These are phyloP conservation scores for Vaucheria bursata DNA, from an alignment of 352 stramenopile genomes.

Conservation along the genomic window DNA sequence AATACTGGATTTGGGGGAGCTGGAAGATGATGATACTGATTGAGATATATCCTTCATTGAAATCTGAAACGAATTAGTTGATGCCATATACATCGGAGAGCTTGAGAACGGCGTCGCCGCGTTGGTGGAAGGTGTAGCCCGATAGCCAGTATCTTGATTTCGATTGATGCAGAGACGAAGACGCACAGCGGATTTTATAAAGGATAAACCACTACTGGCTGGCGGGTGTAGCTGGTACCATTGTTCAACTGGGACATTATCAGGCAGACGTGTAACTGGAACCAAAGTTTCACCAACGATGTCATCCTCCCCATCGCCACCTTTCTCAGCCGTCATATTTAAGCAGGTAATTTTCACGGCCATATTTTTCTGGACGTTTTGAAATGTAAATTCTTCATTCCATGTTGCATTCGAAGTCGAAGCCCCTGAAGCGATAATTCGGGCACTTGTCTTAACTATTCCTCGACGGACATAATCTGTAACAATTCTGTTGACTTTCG, in stretches of 20 bases:
- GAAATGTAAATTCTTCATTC: conserved; percentile 47
- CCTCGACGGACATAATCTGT: no score
- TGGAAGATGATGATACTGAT: background rate
- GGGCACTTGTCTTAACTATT: no score
- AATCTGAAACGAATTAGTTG: no score
- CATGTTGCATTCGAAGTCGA: conserved; percentile 37
- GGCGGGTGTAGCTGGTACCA: conserved; percentile 46
- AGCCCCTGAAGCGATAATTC: no score
- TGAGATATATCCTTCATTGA: no score
- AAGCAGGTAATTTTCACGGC: conserved; percentile 38
- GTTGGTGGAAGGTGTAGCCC: background rate
- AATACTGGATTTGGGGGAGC: background rate
- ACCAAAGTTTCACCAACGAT: conserved; percentile 45
- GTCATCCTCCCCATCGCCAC: conserved; percentile 14
- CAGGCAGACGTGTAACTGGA: conserved; percentile 35
- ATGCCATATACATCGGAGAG: background rate
- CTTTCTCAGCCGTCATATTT: conserved; percentile 18
- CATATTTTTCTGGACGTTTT: conserved; percentile 10
- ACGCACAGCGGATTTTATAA: conserved; percentile 29
- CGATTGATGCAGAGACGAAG: conserved; percentile 40
- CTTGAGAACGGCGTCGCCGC: background rate
- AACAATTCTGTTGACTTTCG: no score
- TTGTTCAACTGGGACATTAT: conserved; percentile 43
- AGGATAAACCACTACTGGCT: conserved; percentile 15
- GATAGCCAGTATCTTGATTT: no score